phyloP scores from a whole-genome alignment of 345 rosid species.

The Melaleuca alternifolia region DNA sequence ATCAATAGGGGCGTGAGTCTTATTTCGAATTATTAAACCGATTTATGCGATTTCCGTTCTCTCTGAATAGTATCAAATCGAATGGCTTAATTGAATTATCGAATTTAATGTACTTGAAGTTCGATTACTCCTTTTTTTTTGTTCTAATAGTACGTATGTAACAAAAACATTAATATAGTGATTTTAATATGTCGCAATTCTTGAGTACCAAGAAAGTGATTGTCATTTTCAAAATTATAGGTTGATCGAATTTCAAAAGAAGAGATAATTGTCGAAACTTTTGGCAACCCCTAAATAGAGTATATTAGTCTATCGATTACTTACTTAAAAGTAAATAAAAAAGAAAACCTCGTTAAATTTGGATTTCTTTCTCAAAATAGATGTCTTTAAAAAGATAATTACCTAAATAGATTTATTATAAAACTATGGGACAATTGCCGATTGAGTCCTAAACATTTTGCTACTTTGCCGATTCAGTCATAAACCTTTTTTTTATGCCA shows the following conservation, averaged over 20 bases:
- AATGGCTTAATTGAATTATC: fast-evolving
- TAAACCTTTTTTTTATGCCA: too few species aligned
- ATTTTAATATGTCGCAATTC: background rate
- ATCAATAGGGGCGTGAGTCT: background rate
- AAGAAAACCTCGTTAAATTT: background rate
- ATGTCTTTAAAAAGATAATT: background rate
- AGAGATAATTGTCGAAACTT: background rate
- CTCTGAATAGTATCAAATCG: background rate
- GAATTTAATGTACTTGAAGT: fast-evolving
- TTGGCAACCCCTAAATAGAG: too few species aligned
- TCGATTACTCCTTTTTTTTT: background rate
- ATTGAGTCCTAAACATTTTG: too few species aligned
- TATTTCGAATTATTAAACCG: background rate
- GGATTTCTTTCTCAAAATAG: background rate
- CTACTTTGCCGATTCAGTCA: too few species aligned
- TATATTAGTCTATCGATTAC: background rate
- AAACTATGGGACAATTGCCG: too few species aligned
- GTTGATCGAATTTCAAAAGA: background rate
- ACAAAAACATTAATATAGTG: background rate
- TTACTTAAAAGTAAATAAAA: background rate
- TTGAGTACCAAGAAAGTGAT: fast-evolving
- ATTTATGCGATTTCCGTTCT: too few species aligned
- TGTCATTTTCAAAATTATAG: background rate
- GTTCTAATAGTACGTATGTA: fast-evolving
- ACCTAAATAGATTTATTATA: background rate